phyloP scores from a whole-genome alignment of 768 basidiomycete species.

The Tulasnella sp. region DNA sequence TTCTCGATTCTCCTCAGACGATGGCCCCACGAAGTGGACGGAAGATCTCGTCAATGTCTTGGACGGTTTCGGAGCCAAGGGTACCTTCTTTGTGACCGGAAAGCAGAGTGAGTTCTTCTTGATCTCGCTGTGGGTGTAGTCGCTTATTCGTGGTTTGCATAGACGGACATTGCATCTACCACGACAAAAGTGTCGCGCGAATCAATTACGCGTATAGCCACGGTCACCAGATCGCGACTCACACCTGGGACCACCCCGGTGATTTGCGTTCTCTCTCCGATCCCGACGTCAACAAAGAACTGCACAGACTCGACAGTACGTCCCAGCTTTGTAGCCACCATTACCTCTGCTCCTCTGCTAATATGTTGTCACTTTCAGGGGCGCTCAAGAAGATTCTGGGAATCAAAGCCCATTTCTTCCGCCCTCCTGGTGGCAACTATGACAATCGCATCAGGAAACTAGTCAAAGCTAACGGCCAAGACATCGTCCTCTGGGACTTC shows the following conservation, averaged over 20 bases:
- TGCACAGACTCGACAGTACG: too few species aligned
- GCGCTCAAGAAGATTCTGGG: constrained; percentile 15
- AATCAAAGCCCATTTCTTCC: constrained; percentile 9
- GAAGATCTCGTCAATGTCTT: background rate
- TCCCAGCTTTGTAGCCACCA: too few species aligned
- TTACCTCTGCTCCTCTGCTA: too few species aligned
- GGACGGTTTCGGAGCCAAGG: background rate
- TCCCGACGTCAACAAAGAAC: too few species aligned
- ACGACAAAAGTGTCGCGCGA: background rate
- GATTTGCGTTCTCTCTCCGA: too few species aligned
- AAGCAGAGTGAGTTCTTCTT: background rate
- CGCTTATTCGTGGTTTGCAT: too few species aligned
- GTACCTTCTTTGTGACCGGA: constrained; percentile 6
- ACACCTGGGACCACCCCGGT: constrained; percentile 1
- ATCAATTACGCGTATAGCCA: background rate
- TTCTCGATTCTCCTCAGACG: too few species aligned
- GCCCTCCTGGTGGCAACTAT: constrained; percentile 15
- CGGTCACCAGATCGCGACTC: background rate
- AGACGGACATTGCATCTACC: background rate
- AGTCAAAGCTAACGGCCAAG: background rate
- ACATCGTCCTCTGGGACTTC: constrained; percentile 17
- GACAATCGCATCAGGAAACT: background rate
- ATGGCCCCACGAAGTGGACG: constrained; percentile 15
- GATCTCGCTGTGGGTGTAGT: background rate
- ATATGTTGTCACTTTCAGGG: too few species aligned